Evolutionary conservation across 345 rosid genomes (phyloP), one percentile per base, ranked within the genome.

Genomic region (Salix koriyanagi): DNA sequence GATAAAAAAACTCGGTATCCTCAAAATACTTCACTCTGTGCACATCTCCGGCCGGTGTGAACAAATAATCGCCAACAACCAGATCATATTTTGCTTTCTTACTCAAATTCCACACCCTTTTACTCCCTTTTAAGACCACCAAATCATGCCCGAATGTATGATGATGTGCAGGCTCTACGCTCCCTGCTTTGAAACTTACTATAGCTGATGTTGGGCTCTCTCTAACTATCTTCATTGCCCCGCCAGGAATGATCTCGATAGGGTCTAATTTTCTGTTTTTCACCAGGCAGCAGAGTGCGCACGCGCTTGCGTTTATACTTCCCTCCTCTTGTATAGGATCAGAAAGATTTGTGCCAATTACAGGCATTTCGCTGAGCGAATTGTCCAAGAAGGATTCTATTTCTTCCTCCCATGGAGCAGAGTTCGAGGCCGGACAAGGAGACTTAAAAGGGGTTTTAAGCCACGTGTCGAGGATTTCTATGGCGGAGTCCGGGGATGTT

Each of bases 131-230:
- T 65, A 88, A 76, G 71, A 93, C 99, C 75, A 93, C 84, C 83
- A 95, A 72, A 64, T 90, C 97, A 75, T 95, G 99, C 1, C 99
- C 97, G 39, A 89, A 95, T 2, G 96, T 93, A 75, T 93, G 93
- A 79, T 93, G 99, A 58, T 95, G 99, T 4, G 97, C 99, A 0
- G 97, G 99, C 78, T 94, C 99, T 4, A 91, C 89, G 18, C 97
- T 91, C 77, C 94, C 98, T 0, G 97, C 94, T 64, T 83, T 85
- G 34, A 94, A 94, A 52, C 87, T 83, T n/a, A 94, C 90, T 13
- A 94, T 77, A 3, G 97, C 97, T 6, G 94, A 89, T 1, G 98
- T 94, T 5, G 97, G 97, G 25, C 79, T 89, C 83, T 95, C 99
- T 42, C 97, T 84, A 79, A 95, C 60, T 21, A 95, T 93, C 93